Evolutionary conservation across 306 rosid genomes (phyloP).

Genomic region (Hippophae rhamnoides): DNA sequence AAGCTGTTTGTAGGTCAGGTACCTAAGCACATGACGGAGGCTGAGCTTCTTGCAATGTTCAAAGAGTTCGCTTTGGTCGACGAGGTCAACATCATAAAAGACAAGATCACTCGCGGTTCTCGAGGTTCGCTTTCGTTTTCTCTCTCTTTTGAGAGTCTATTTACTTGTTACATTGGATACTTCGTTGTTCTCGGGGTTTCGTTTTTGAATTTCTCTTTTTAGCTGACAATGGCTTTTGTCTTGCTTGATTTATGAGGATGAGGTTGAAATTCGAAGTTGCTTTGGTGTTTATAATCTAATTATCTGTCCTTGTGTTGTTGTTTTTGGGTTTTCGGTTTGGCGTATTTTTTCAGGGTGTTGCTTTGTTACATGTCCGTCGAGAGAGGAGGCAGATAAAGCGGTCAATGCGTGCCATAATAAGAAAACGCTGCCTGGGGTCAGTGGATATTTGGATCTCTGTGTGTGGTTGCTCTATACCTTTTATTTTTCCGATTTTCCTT

Average conservation of each 20-base stretch:
- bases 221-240: conserved; percentile 13
- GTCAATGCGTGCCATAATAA: conserved; percentile 95
- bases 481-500: background rate
- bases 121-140: conserved; percentile 42
- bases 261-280: conserved; percentile 7
- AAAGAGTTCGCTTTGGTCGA: conserved; percentile 79
- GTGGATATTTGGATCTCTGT: conserved; percentile 20
- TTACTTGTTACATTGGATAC: background rate
- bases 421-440: conserved; percentile 85
- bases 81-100: conserved; percentile 98
- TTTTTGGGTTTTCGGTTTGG: background rate
- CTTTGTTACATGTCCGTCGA: conserved; percentile 83
- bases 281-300: background rate
- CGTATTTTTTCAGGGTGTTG: conserved; percentile 60
- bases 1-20: conserved; percentile 98
- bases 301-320: conserved; percentile 29
- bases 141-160: conserved; percentile 1
- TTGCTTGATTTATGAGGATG: conserved; percentile 2
- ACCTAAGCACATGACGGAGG: conserved; percentile 90
- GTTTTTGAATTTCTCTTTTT: conserved; percentile 2
- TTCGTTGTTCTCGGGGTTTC: background rate
- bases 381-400: conserved; percentile 93
- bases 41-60: conserved; percentile 81
- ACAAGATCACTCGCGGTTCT: conserved; percentile 81
- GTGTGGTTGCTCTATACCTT: background rate